Percentiles rank a stretch among this genome's conserved stretches.
Conservation (phyloP, 768 basidiomycete genomes). For the Rhodotorula kratochvilovae region DNA sequence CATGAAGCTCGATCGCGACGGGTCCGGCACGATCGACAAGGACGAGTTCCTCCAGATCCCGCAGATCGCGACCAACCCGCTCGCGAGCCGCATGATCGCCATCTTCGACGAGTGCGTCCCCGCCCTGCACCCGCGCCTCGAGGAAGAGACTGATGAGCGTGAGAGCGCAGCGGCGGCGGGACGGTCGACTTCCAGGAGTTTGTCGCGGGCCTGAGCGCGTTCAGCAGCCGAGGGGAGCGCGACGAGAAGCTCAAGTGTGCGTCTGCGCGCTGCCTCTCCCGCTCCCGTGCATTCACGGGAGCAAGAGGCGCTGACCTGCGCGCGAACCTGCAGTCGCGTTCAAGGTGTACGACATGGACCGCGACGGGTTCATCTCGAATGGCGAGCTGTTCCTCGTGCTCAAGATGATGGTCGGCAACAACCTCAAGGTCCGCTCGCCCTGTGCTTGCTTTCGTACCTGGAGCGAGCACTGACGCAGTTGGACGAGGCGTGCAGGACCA, state of each 20-base stretch:
- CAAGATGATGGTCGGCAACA: constrained; percentile 99
- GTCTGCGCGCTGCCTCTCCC: constrained; percentile 47
- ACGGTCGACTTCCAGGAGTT: constrained; percentile 99
- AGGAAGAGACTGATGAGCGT: too few species aligned
- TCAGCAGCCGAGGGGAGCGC: constrained; percentile 90
- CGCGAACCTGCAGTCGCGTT: constrained; percentile 69
- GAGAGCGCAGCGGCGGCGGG: constrained; percentile 60
- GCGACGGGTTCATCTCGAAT: constrained; percentile 96
- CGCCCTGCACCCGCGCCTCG: too few species aligned
- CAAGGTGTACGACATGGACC: constrained; percentile 98
- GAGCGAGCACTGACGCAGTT: not conserved
- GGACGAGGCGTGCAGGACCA: constrained; percentile 63
- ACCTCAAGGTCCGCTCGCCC: constrained; percentile 70
- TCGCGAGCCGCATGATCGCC: constrained; percentile 96
- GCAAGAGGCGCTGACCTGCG: too few species aligned
- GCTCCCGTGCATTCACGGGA: not conserved
- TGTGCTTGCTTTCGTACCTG: too few species aligned
- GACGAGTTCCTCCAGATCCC: constrained; percentile 99
- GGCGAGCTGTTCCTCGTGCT: constrained; percentile 96
- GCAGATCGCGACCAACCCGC: constrained; percentile 94
- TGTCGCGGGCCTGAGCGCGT: constrained; percentile 93
- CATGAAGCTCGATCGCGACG: constrained; percentile 99
- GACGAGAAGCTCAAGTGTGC: constrained; percentile 93
- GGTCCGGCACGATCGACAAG: constrained; percentile 94
- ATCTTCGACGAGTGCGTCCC: constrained; percentile 70